Conservation (phyloP, 140 eudicot genomes). For the Anethum foeniculum region DNA sequence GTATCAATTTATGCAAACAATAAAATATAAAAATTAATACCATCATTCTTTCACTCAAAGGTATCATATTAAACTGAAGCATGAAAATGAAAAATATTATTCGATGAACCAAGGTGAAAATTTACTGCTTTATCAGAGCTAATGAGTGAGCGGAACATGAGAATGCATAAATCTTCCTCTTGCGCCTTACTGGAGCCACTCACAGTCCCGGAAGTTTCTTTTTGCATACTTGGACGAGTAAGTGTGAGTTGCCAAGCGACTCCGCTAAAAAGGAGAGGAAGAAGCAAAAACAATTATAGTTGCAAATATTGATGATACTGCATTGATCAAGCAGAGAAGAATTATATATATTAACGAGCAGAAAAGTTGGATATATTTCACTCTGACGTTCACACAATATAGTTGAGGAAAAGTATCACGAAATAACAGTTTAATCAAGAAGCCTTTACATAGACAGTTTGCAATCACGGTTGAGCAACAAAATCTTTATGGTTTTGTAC, state of each 20-base stretch:
- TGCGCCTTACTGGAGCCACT: constrained; percentile 23
- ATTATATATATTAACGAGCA: neutral
- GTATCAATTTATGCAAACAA: constrained; percentile 17
- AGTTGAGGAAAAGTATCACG: neutral
- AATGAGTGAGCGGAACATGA: constrained; percentile 81
- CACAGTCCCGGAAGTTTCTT: constrained; percentile 26
- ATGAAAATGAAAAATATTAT: constrained; percentile 1
- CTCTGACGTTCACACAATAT: neutral
- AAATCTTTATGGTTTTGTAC: neutral
- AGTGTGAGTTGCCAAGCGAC: constrained; percentile 95
- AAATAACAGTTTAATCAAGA: neutral
- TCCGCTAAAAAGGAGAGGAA: constrained; percentile 39
- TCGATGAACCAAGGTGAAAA: constrained; percentile 8
- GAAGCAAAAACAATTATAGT: neutral
- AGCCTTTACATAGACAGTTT: neutral
- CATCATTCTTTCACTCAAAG: neutral
- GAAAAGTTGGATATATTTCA: neutral
- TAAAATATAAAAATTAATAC: neutral
- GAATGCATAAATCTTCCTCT: constrained; percentile 67
- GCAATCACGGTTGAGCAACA: neutral
- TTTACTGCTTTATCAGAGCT: constrained; percentile 75
- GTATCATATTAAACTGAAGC: neutral
- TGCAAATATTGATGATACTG: neutral
- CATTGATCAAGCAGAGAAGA: neutral
- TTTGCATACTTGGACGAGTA: constrained; percentile 45